These are phyloP conservation scores for Somion occarium DNA, from an alignment of 1,284 basidiomycete genomes.

Conservation along the genomic window DNA sequence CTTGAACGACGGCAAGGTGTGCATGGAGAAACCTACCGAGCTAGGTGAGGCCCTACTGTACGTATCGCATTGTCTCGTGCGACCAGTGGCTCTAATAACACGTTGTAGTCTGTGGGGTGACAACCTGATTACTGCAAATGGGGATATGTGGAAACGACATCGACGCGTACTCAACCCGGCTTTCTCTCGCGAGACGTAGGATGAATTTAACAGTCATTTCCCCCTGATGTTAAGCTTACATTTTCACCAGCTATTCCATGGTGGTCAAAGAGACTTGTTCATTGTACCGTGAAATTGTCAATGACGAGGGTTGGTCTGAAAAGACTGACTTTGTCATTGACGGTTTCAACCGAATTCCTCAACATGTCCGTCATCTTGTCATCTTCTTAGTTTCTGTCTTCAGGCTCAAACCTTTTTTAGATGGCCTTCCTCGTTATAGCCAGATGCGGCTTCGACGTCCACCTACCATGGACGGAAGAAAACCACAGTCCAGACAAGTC, in stretches of 20 bases:
- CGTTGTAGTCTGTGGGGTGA: slow-evolving; percentile 1
- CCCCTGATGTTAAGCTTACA: neutral
- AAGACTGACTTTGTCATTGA: neutral
- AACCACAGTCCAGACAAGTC: neutral
- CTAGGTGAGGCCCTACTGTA: neutral
- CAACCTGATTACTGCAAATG: slow-evolving; percentile 1
- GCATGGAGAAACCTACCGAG: neutral
- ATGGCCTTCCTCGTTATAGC: slow-evolving; percentile 11
- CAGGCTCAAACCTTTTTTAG: neutral
- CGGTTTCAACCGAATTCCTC: slow-evolving; percentile 4
- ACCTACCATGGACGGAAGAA: slow-evolving; percentile 3
- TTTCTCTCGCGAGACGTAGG: neutral
- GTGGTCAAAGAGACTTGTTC: slow-evolving; percentile 9
- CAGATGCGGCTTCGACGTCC: slow-evolving; percentile 11
- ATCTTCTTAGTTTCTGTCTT: neutral
- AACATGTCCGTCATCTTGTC: slow-evolving; percentile 5
- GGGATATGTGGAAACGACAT: slow-evolving; percentile 1
- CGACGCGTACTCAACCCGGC: neutral
- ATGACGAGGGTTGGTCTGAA: slow-evolving; percentile 8
- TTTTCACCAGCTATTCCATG: slow-evolving; percentile 3
- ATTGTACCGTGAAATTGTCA: slow-evolving; percentile 10
- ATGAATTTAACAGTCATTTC: neutral
- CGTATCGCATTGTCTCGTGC: neutral
- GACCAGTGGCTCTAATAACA: neutral
- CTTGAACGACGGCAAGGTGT: neutral